These are phyloP conservation scores for Symmetrospora coprosmae DNA, from an alignment of 768 basidiomycete genomes.

Conservation along the genomic window DNA sequence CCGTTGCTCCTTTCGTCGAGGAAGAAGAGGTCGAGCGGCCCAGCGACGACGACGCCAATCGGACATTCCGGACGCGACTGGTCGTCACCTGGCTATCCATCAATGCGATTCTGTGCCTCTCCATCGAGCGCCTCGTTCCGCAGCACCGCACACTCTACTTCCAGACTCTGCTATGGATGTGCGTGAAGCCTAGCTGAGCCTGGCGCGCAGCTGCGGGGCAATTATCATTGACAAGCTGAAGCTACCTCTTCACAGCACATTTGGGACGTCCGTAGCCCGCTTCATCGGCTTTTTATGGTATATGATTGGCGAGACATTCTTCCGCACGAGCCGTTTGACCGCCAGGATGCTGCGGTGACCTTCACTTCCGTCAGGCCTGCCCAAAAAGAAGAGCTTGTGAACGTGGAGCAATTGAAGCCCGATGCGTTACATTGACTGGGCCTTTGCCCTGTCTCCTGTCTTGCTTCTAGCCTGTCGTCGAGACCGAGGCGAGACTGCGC, in stretches of 20 bases:
- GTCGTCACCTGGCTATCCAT: slow-evolving; percentile 2
- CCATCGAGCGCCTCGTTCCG: background rate
- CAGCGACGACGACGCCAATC: slow-evolving; percentile 74
- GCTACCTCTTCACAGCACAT: slow-evolving; percentile 4
- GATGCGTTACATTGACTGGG: no score
- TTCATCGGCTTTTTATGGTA: slow-evolving; percentile 15
- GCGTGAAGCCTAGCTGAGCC: background rate
- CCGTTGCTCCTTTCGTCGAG: slow-evolving; percentile 56
- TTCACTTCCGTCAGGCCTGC: background rate
- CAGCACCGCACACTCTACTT: slow-evolving; percentile 2
- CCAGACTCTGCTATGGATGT: slow-evolving; percentile 15
- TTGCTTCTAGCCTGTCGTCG: no score
- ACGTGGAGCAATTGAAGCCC: background rate
- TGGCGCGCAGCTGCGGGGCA: no score
- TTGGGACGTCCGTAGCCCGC: slow-evolving; percentile 5
- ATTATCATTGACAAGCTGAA: no score
- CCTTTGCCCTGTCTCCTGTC: no score
- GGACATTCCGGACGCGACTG: slow-evolving; percentile 79
- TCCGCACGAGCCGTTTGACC: slow-evolving; percentile 14
- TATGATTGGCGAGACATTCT: slow-evolving; percentile 16
- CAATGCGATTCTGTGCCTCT: background rate
- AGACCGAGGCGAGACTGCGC: no score
- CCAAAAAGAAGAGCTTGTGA: background rate
- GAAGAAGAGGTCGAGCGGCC: slow-evolving; percentile 62
- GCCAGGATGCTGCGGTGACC: slow-evolving; percentile 16